Percentiles rank a stretch among this genome's conserved stretches.
Conservation (phyloP, 768 basidiomycete species). For the Holtermannia corniformis region DNA sequence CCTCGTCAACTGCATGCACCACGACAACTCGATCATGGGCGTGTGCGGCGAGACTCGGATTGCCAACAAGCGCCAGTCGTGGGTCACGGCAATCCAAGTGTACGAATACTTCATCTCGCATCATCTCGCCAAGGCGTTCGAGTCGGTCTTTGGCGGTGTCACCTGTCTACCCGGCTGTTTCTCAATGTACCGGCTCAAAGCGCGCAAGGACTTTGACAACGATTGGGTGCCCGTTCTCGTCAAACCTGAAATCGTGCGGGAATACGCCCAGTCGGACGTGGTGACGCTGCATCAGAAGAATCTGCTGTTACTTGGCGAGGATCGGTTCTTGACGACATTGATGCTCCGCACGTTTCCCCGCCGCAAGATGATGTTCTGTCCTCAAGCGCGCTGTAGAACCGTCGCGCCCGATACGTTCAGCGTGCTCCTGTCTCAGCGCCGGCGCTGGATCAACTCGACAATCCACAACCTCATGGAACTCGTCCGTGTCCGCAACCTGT, state of each 20-base stretch:
- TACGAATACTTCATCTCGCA: conserved; percentile 89
- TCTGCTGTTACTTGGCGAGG: conserved; percentile 87
- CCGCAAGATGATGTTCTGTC: conserved; percentile 98
- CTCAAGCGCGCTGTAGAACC: conserved; percentile 88
- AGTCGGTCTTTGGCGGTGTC: conserved; percentile 98
- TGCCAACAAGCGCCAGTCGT: conserved; percentile 94
- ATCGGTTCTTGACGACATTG: conserved; percentile 95
- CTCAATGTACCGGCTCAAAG: conserved; percentile 98
- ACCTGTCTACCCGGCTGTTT: conserved; percentile 99
- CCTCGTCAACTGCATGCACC: conserved; percentile 96
- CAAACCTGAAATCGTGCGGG: conserved; percentile 93
- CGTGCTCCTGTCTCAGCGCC: conserved; percentile 86
- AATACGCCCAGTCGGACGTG: conserved; percentile 91
- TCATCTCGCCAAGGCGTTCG: conserved; percentile 95
- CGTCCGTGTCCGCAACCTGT: conserved; percentile 88
- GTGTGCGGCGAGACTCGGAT: conserved; percentile 98
- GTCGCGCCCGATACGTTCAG: conserved; percentile 92
- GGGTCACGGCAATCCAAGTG: conserved; percentile 98
- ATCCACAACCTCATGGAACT: conserved; percentile 99
- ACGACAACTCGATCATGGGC: conserved; percentile 98
- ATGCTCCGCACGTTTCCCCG: conserved; percentile 95
- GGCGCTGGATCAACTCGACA: conserved; percentile 99
- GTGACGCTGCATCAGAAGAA: conserved; percentile 97
- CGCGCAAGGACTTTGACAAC: conserved; percentile 72
- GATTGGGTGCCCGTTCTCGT: conserved; percentile 97